Evolutionary conservation across 108 stramenopile species (phyloP).

Genomic region (Nitzschia sp.): DNA sequence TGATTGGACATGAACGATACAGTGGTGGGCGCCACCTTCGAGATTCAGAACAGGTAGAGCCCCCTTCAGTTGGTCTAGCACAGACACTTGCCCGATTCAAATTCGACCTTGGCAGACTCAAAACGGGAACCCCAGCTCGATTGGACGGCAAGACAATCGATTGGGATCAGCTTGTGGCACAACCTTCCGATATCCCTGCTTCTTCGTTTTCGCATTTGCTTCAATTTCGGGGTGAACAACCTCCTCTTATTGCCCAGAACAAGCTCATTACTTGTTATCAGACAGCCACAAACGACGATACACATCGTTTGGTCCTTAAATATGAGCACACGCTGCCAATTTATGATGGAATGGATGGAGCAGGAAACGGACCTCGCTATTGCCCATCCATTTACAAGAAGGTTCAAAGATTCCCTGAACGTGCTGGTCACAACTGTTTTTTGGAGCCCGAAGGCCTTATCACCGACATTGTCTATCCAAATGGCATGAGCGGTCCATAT

Average conservation of each 20-base stretch:
- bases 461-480: conserved; percentile 95
- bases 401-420: conserved; percentile 91
- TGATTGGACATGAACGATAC: conserved; percentile 85
- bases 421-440: conserved; percentile 91
- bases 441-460: conserved; percentile 97
- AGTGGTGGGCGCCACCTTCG: conserved; percentile 91
- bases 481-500: conserved; percentile 88
- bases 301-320: conserved; percentile 90
- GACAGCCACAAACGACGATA: conserved; percentile 85
- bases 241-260: conserved; percentile 55
- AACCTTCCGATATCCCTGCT: conserved; percentile 88
- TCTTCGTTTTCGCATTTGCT: conserved; percentile 80
- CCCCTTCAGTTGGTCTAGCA: conserved; percentile 90
- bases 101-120: conserved; percentile 91
- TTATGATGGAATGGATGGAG: conserved; percentile 89
- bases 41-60: conserved; percentile 91
- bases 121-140: conserved; percentile 96
- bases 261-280: conserved; percentile 74
- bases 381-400: conserved; percentile 97
- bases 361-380: conserved; percentile 92
- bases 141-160: conserved; percentile 92
- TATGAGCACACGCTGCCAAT: conserved; percentile 83
- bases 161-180: conserved; percentile 78
- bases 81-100: conserved; percentile 84
- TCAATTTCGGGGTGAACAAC: conserved; percentile 76